Conservation (phyloP, 108 stramenopile genomes). For the Discostella pseudostelligera region DNA sequence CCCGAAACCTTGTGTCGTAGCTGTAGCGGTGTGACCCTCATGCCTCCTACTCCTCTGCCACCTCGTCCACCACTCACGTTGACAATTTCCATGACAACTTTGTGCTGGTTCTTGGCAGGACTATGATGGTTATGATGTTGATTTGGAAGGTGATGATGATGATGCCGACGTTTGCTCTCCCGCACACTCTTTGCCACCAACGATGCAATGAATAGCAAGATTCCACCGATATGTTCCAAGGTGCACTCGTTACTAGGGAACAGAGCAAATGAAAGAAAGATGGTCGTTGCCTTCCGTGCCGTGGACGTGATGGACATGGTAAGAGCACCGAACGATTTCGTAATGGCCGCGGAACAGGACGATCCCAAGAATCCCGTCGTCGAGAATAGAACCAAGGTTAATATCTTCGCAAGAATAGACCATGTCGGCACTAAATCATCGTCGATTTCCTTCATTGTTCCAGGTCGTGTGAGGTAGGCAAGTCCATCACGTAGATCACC, state of each 20-base stretch:
- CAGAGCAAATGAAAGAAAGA: constrained; percentile 85
- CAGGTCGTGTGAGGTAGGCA: constrained; percentile 61
- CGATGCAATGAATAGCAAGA: constrained; percentile 72
- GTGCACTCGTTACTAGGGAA: constrained; percentile 84
- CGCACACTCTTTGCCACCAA: constrained; percentile 70
- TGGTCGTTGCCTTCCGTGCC: constrained; percentile 85
- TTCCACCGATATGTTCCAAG: constrained; percentile 73
- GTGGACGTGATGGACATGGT: constrained; percentile 88
- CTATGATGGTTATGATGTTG: constrained; percentile 8
- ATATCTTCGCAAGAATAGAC: constrained; percentile 57
- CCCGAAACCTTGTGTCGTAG: not conserved
- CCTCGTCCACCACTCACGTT: not conserved
- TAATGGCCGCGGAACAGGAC: constrained; percentile 86
- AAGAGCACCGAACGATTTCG: constrained; percentile 89
- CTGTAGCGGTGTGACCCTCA: not conserved
- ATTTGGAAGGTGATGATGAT: constrained; percentile 14
- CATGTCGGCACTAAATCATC: constrained; percentile 67
- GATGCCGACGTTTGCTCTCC: constrained; percentile 38
- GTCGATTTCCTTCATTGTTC: constrained; percentile 76
- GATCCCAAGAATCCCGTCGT: constrained; percentile 83
- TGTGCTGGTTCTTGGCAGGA: not conserved
- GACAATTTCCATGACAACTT: not conserved
- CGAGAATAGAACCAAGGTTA: constrained; percentile 67
- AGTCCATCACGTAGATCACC: constrained; percentile 77
- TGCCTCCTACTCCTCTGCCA: not conserved